Percentiles rank a stretch among this genome's conserved stretches.
These are phyloP conservation scores for Tricholomella constricta DNA, from an alignment of 768 basidiomycete species.

Conservation along the genomic window DNA sequence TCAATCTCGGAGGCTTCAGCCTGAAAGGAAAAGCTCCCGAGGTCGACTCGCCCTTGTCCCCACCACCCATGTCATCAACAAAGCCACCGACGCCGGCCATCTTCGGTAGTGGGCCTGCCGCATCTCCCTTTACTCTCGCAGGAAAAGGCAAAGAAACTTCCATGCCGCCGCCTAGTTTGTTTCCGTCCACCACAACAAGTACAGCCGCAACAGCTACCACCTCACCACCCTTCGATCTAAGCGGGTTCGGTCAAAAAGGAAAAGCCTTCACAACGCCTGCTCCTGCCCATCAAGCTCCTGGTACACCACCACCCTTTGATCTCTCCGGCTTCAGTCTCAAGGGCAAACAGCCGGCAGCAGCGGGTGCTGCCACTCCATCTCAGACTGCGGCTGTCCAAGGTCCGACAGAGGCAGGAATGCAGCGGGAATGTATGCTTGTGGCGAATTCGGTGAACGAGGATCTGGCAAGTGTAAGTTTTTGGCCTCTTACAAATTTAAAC, in stretches of 20 bases:
- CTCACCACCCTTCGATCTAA: conserved; percentile 18
- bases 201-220: conserved; percentile 12
- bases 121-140: conserved; percentile 8
- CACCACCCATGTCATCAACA: background rate
- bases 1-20: conserved; percentile 1
- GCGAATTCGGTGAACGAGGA: conserved; percentile 50
- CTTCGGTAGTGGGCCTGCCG: background rate
- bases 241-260: conserved; percentile 10
- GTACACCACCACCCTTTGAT: conserved; percentile 14
- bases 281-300: conserved; percentile 12
- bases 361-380: background rate
- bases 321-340: conserved; percentile 3
- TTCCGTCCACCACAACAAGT: background rate
- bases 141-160: conserved; percentile 1
- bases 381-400: conserved; percentile 16
- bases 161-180: background rate
- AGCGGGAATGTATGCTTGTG: conserved; percentile 60
- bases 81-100: no score
- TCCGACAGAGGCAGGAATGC: conserved; percentile 62
- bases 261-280: conserved; percentile 9
- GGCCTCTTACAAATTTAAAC: background rate
- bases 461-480: conserved; percentile 56
- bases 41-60: background rate
- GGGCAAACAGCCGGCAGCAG: background rate
- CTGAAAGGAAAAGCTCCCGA: conserved; percentile 7